Conservation (phyloP, 257 asterid species). For the Gynochthodes officinalis region DNA sequence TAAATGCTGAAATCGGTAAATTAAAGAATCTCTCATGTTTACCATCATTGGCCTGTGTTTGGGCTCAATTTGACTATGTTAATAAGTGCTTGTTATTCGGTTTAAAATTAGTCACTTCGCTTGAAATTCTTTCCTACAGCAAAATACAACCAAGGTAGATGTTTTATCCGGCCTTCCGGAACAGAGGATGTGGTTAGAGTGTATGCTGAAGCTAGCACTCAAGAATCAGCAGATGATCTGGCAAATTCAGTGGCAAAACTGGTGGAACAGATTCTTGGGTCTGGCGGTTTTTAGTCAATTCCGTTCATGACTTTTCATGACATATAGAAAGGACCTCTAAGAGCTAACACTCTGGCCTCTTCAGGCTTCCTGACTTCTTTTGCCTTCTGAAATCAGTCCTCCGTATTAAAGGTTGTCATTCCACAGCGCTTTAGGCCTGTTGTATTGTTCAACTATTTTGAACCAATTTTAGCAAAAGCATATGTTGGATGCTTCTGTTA, state of each 20-base stretch:
- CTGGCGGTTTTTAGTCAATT: constrained; percentile 20
- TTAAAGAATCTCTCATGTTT: neutral
- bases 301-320: neutral
- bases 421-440: no score
- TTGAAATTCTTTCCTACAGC: constrained; percentile 36
- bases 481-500: neutral
- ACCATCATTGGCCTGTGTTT: neutral
- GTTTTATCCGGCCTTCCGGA: constrained; percentile 90
- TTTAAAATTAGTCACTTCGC: neutral
- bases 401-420: neutral
- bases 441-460: neutral
- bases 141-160: constrained; percentile 66
- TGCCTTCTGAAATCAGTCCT: neutral
- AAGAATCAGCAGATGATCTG: constrained; percentile 66
- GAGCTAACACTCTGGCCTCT: no score
- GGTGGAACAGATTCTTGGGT: constrained; percentile 65
- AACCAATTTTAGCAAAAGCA: neutral
- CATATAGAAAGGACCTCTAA: neutral
- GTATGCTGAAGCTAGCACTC: constrained; percentile 80
- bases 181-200: constrained; percentile 95
- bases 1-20: constrained; percentile 68
- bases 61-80: neutral
- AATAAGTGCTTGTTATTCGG: neutral
- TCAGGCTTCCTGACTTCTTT: neutral
- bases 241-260: constrained; percentile 66